Base-by-base conservation (phyloP, 129 eudicot species). In the Apium graveolens region DNA sequence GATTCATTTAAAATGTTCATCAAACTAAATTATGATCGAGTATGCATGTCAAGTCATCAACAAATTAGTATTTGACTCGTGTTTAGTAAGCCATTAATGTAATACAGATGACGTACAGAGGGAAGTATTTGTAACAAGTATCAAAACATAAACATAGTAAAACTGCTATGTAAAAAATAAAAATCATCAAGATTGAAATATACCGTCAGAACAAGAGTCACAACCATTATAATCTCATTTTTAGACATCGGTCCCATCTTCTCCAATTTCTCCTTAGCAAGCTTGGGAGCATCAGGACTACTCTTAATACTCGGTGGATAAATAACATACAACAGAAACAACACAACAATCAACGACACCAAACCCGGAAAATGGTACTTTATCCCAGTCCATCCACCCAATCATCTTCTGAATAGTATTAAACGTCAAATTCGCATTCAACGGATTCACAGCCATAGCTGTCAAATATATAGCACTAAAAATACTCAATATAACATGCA, bases 311-410 rank as follows among this genome's bases (percentile, higher is more conserved):
- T 74, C 0, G 99, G 99, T 3, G 99, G 99, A 86, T 91, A 95
- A 38, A 92, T 74, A 5, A 91, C 0, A 66, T 95, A 95, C 85
- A 95, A 75, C 65, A 95, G 1, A 70, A 91, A 76, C 5, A 97
- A 97, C 14, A 92, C 96, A 38, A 95, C 94, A 79, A 92, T 78
- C 86, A 95, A 74, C 5, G 97, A 90, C 57, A 92, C 92, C 32
- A 95, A 26, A 2, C 97, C 99, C 6, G 99, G 99, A 62, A 95
- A 96, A 35, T 0, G 99, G 97, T 0, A 94, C 99, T 82, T 78
- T 85, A 26, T 96, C 97, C 99, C 99, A 95, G 80, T 91, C 96
- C 66, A 91, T 92, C 99, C 99, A 95, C 74, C 94, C 94, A 45
- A 92, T 91, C 0, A 92, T 73, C 88, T 88, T 83, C 77, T 86